Evolutionary conservation across 2,329 filamentous ascomycete genomes (phyloP).

Genomic region (Penicillium palitans): DNA sequence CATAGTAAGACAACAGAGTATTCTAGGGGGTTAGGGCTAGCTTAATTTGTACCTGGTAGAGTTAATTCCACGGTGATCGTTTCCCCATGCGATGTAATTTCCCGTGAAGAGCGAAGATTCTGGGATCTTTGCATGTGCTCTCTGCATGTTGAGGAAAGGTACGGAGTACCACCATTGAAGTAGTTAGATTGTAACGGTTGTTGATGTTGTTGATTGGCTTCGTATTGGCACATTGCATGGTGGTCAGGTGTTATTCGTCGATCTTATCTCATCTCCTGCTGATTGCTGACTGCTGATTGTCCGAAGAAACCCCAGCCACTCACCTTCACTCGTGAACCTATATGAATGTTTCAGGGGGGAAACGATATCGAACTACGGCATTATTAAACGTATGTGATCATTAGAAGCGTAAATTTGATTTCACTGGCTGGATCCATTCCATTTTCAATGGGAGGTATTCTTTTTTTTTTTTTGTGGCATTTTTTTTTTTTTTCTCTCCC

Average conservation of each 20-base stretch:
- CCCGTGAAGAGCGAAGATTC: neutral
- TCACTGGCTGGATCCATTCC: neutral
- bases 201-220: neutral
- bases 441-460: neutral
- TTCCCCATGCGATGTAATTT: neutral
- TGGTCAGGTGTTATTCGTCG: too few relatives aligned
- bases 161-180: neutral
- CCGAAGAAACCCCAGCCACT: neutral
- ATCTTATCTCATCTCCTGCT: too few relatives aligned
- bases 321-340: neutral
- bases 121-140: neutral
- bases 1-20: neutral
- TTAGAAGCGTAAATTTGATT: conserved; percentile 7
- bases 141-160: neutral
- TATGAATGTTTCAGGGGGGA: neutral
- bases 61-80: neutral
- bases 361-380: neutral
- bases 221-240: neutral
- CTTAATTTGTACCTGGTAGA: neutral
- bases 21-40: neutral
- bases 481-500: neutral
- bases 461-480: neutral
- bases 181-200: too few relatives aligned
- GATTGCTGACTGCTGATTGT: too few relatives aligned
- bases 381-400: neutral